Percentiles rank a stretch among this genome's conserved stretches.
Conservation (phyloP, 1,139 yeast genomes). For the Keqinozyma sinolaborantium region DNA sequence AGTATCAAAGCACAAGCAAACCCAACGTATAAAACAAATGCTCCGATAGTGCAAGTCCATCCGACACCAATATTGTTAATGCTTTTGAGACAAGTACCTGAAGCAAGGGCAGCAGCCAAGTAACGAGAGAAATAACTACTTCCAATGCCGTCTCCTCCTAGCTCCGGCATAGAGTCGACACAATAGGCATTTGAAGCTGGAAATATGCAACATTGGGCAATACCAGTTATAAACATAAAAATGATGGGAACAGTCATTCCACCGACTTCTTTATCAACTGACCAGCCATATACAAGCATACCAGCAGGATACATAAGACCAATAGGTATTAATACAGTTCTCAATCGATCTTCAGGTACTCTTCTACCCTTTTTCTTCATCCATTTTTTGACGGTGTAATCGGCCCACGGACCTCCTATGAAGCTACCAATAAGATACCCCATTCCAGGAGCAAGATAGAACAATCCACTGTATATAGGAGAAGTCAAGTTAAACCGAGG, state of each 20-base stretch:
- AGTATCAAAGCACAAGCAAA: constrained; percentile 16
- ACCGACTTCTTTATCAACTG: constrained; percentile 42
- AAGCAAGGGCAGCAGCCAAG: constrained; percentile 46
- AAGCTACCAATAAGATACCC: constrained; percentile 48
- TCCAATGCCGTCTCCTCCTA: constrained; percentile 51
- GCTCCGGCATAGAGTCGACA: constrained; percentile 51
- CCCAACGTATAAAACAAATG: constrained; percentile 25
- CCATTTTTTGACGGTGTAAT: constrained; percentile 38
- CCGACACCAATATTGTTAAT: constrained; percentile 49
- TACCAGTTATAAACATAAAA: constrained; percentile 42
- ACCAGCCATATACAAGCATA: constrained; percentile 51
- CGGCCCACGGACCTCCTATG: constrained; percentile 51
- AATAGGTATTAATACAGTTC: constrained; percentile 32
- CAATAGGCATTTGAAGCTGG: constrained; percentile 54
- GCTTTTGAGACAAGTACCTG: constrained; percentile 44
- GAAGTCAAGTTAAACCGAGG: constrained; percentile 45
- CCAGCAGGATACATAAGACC: constrained; percentile 39
- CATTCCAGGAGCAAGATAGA: constrained; percentile 51
- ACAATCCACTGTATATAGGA: constrained; percentile 47
- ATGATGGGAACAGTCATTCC: constrained; percentile 54
- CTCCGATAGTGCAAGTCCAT: constrained; percentile 46
- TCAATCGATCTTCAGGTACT: constrained; percentile 49
- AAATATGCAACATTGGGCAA: constrained; percentile 47
- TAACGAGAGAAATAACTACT: constrained; percentile 49
- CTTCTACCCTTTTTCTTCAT: constrained; percentile 39